Conservation (phyloP, 805 yeast species). For the Teunomyces lycoperdinae region DNA sequence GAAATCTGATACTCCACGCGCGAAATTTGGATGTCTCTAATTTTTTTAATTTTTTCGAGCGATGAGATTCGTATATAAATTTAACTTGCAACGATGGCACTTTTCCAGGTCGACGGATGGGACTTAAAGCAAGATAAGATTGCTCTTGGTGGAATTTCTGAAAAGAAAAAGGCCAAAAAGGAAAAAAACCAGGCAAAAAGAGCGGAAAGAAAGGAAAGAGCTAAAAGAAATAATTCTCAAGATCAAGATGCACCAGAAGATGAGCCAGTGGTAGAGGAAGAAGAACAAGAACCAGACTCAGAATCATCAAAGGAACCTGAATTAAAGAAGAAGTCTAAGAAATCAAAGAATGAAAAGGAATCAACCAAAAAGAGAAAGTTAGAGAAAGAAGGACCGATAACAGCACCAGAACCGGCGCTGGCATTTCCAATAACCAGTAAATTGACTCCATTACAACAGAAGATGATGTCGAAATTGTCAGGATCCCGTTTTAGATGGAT, state of each 20-base stretch:
- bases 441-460: constrained; percentile 85
- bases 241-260: constrained; percentile 11
- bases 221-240: constrained; percentile 8
- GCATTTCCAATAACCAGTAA: constrained; percentile 30
- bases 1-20: not conserved
- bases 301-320: constrained; percentile 8
- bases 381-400: constrained; percentile 3
- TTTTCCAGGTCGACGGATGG: constrained; percentile 86
- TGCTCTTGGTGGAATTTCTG: constrained; percentile 39
- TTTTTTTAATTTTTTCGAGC: not conserved
- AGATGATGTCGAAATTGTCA: constrained; percentile 90
- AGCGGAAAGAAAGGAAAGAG: constrained; percentile 16
- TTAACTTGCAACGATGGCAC: constrained; percentile 45
- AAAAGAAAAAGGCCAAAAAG: constrained; percentile 26
- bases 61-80: not conserved
- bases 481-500: constrained; percentile 98
- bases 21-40: not conserved
- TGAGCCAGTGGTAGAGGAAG: constrained; percentile 13
- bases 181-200: constrained; percentile 12
- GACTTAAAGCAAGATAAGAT: constrained; percentile 54
- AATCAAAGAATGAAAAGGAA: constrained; percentile 4
- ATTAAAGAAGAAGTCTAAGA: constrained; percentile 3
- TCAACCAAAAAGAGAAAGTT: constrained; percentile 7
- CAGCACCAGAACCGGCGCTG: constrained; percentile 10
- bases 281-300: constrained; percentile 20